Evolutionary conservation across 345 rosid genomes (phyloP), one percentile per base, ranked within the genome.

Genomic region (Lenwebbia sp.): DNA sequence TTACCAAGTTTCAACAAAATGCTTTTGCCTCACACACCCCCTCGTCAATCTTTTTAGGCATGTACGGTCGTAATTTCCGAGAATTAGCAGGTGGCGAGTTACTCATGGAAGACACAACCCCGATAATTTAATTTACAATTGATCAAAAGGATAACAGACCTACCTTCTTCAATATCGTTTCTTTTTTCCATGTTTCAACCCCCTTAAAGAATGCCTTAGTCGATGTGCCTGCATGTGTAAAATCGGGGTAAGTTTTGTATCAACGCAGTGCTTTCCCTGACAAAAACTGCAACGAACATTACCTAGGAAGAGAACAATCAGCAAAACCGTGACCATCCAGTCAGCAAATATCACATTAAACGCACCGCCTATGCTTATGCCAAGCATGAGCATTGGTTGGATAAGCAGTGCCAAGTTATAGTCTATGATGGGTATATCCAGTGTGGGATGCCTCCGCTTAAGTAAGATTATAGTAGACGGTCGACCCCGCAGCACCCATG

Each of bases 241-340:
- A 33, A 49, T 30, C 26, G 33, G 54, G 54, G 54, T 81, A 23
- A 47, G 83, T 25, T 81, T 33, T 13, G 53, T 81, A 81, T 54
- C 30, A 81, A 25, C 10, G 1, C 30, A 25, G n/a, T 47, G 83
- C 19, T 33, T 50, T 41, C 28, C 14, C 30, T 40, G 83, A 54
- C 83, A 82, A 41, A 65, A 74, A 28, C 26, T 10, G 28, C 56
- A 70, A 52, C 9, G 23, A 1, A 23, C 33, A 56, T 81, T 90
- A 94, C 98, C 96, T 75, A 93, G 44, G 87, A 96, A 94, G 85
- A 96, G 97, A 89, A 96, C n/a, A 83, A 96, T 95, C 76, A 96
- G 98, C 88, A 88, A 86, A 86, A 95, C 87, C 3, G 98, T 96
- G 85, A 96, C 95, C 96, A 94, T 88, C 98, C 97, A 95, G 86